A percentile compares a stretch with the other conserved stretches of the same genome.
Evolutionary conservation across 2,329 filamentous ascomycete species (phyloP).

Genomic region (Xylaria sp.): DNA sequence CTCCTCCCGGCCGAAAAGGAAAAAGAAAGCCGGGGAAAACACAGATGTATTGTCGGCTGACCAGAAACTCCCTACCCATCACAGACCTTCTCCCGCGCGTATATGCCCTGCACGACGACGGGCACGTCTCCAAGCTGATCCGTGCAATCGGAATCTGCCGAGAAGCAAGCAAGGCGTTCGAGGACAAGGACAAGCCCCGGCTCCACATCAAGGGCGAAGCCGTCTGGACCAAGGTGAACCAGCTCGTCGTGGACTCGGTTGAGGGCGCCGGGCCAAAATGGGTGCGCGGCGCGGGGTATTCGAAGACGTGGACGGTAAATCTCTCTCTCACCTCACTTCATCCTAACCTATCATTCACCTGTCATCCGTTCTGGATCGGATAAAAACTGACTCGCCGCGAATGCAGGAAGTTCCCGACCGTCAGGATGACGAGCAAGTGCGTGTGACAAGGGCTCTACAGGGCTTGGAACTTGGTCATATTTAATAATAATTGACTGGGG

Average conservation of each 20-base stretch:
- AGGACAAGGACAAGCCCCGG: constrained; percentile 51
- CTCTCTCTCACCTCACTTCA: neutral
- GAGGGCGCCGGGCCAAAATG: constrained; percentile 60
- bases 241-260: constrained; percentile 67
- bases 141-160: constrained; percentile 72
- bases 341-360: neutral
- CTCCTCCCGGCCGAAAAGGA: no score
- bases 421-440: neutral
- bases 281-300: constrained; percentile 67
- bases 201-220: constrained; percentile 59
- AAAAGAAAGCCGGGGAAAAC: no score
- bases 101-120: constrained; percentile 69
- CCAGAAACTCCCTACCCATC: neutral
- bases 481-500: no score
- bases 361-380: neutral
- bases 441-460: no score
- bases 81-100: constrained; percentile 54
- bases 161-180: constrained; percentile 53
- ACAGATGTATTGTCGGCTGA: no score
- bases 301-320: constrained; percentile 66
- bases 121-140: constrained; percentile 78
- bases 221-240: constrained; percentile 65
- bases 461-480: no score
- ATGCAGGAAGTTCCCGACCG: constrained; percentile 16
- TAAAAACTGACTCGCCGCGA: neutral